A percentile compares a stretch with the other conserved stretches of the same genome.
Evolutionary conservation across 176 grass and related monocot species (phyloP).

Genomic region (Oryza brachyantha): DNA sequence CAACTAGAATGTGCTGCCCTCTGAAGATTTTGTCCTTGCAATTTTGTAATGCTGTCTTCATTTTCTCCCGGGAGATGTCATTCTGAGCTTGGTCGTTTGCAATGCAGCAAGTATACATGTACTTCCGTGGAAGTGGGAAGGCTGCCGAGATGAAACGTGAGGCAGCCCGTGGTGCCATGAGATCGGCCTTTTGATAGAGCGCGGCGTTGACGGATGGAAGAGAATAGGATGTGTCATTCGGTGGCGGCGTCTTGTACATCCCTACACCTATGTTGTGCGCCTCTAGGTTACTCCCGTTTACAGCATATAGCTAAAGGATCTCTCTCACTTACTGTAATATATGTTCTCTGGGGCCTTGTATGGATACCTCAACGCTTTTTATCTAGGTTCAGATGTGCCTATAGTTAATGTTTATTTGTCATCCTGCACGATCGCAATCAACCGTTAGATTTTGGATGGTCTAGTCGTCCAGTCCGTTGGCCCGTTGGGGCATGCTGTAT

Average conservation of each 20-base stretch:
- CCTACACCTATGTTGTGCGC: slow-evolving; percentile 18
- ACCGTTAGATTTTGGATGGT: no score
- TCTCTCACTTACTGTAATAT: slow-evolving; percentile 44
- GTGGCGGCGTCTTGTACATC: slow-evolving; percentile 36
- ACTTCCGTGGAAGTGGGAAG: slow-evolving; percentile 90
- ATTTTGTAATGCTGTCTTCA: neutral
- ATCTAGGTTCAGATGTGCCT: slow-evolving; percentile 38
- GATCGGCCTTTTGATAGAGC: slow-evolving; percentile 61
- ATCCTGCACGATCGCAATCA: neutral
- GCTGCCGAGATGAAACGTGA: slow-evolving; percentile 66
- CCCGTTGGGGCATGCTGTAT: no score
- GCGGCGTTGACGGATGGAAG: slow-evolving; percentile 30
- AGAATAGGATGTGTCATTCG: slow-evolving; percentile 21
- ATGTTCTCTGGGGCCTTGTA: slow-evolving; percentile 5
- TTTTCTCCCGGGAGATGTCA: neutral
- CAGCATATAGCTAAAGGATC: slow-evolving; percentile 21
- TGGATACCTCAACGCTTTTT: slow-evolving; percentile 13
- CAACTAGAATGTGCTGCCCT: neutral
- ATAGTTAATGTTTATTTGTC: neutral
- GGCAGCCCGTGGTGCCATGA: slow-evolving; percentile 61
- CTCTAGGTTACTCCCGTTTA: neutral
- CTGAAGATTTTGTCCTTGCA: neutral
- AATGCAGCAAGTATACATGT: slow-evolving; percentile 85
- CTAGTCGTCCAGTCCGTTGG: no score
- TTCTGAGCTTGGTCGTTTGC: slow-evolving; percentile 2